phyloP scores from a whole-genome alignment of 2,329 filamentous ascomycete genomes.

The Claviceps paspali region DNA sequence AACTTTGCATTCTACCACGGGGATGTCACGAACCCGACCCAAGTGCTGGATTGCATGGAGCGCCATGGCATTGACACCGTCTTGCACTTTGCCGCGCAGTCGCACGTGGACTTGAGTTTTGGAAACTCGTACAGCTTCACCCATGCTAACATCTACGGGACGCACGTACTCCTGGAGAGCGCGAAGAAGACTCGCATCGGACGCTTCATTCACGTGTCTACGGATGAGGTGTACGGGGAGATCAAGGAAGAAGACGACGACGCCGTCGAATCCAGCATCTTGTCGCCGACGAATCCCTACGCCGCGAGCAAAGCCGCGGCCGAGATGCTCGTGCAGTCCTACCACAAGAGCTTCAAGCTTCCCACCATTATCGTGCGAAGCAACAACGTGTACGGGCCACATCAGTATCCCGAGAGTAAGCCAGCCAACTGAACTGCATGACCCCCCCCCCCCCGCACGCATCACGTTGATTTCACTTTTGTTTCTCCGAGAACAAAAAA shows the following conservation, averaged over 20 bases:
- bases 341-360: constrained; percentile 67
- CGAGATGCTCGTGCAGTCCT: constrained; percentile 79
- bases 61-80: constrained; percentile 62
- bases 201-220: constrained; percentile 69
- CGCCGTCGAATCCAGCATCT: constrained; percentile 54
- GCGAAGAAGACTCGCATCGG: constrained; percentile 55
- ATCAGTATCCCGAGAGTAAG: constrained; percentile 73
- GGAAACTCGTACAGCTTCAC: constrained; percentile 72
- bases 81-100: constrained; percentile 76
- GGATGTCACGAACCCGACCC: constrained; percentile 55
- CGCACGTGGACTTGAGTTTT: constrained; percentile 70
- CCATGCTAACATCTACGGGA: constrained; percentile 68
- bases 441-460: no score
- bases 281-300: constrained; percentile 71
- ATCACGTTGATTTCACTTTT: no score
- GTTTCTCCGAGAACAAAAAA: no score
- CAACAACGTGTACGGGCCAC: constrained; percentile 77
- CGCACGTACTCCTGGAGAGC: constrained; percentile 67
- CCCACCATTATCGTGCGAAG: constrained; percentile 66
- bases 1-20: constrained; percentile 74
- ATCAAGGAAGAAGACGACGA: constrained; percentile 58
- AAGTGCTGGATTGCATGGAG: constrained; percentile 57
- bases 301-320: constrained; percentile 68
- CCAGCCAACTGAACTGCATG: no score
- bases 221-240: constrained; percentile 76